Evolutionary conservation across 2,329 filamentous ascomycete species (phyloP).

Genomic region (Pyrenophora tritici-repentis): DNA sequence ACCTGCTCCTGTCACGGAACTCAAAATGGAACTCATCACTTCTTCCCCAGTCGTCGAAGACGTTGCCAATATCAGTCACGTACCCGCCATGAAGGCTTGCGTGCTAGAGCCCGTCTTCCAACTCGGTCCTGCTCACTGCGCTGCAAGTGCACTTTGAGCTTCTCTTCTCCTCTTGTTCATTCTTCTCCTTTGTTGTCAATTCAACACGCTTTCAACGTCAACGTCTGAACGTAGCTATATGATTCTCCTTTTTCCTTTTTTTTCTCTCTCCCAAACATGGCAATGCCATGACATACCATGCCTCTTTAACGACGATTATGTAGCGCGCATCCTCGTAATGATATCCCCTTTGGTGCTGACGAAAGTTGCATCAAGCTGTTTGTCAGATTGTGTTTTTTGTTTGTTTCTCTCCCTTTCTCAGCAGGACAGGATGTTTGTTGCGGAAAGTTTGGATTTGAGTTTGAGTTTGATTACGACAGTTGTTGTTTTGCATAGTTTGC

Average conservation of each 20-base stretch:
- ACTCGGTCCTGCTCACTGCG: neutral
- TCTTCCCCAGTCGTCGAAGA: neutral
- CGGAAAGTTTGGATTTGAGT: too few relatives aligned
- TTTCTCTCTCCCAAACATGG: too few relatives aligned
- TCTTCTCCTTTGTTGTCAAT: neutral
- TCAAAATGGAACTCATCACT: neutral
- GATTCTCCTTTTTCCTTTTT: neutral
- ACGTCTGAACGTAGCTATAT: too few relatives aligned
- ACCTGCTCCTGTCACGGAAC: neutral
- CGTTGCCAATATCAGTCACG: neutral
- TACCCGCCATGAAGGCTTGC: constrained; percentile 1
- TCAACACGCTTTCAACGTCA: too few relatives aligned
- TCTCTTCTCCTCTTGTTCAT: neutral
- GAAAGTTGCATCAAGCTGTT: too few relatives aligned
- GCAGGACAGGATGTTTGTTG: too few relatives aligned
- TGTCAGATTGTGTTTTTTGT: too few relatives aligned
- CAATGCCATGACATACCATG: neutral
- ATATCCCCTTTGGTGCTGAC: neutral
- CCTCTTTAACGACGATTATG: neutral
- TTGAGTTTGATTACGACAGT: too few relatives aligned
- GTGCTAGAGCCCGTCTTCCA: constrained; percentile 1
- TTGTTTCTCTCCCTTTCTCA: too few relatives aligned
- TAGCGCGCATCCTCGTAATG: neutral
- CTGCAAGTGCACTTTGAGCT: neutral
- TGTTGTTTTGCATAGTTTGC: too few relatives aligned